Base-by-base conservation (phyloP, 176 grass and related monocot genomes). In the Leersia perrieri region DNA sequence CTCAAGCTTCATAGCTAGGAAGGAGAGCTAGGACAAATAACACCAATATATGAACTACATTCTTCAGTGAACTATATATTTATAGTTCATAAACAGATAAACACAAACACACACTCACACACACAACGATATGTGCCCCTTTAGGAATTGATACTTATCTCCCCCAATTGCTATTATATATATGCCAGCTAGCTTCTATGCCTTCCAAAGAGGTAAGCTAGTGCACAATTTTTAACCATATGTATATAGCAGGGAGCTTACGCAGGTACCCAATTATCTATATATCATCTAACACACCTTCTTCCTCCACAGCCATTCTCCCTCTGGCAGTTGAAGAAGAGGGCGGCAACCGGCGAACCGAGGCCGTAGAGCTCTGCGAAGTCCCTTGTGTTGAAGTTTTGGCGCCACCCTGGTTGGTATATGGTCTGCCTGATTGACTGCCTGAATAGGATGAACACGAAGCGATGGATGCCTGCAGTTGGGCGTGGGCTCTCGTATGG, bases 301-400 rank as follows among this genome's bases (percentile, higher is more conserved):
- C 94, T 88, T 49, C 94, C 94, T 76, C 94, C 94, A 70, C 94
- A 97, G 7, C 91, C 91, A 28, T 87, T 97, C 80, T 97, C 94
- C 64, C 89, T 90, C 70, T 97, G 94, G 80, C 94, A 97, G 75
- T 97, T 94, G 92, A 97, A 97, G 83, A 86, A 97, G 31, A 94
- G 11, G 11, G 72, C 89, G 44, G 94, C 89, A 4, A 97, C 94
- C 70, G 94, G 94, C 0, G 66, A 23, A 18, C 87, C 91, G 5
- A 97, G 89, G 85, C 80, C 90, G 76, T 97, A 90, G 55, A 87
- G 72, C 2, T 80, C 78, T 7, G 91, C 76, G 15, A 97, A 97
- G 60, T 94, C 94, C 68, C 85, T 92, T 2, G 91, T 94, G 72
- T 86, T 90, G 80, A 97, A 97, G 87, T 97, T 97, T 28, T 83